Base-by-base conservation (phyloP, 23 red algal species). In the Pyropia haitanensis region DNA sequence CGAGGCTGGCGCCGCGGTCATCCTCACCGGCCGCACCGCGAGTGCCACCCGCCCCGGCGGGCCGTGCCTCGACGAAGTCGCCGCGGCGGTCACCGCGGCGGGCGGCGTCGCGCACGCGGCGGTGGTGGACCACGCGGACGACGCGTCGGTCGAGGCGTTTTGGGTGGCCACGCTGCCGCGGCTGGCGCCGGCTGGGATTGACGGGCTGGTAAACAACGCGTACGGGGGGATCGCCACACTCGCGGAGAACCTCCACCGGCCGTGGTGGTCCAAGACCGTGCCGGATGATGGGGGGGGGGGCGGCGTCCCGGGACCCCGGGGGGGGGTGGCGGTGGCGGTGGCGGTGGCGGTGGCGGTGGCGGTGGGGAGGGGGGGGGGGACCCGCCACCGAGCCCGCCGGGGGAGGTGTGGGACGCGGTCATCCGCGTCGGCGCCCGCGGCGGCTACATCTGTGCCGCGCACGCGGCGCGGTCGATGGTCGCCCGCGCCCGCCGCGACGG, bases 131-230 rank as follows among this genome's bases (percentile, higher is more conserved):
- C 69, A 67, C 44, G 71, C 3, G 8, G 78, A 82, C 31, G 87
- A 91, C 69, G 56, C 56, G 31, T 33, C 57, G 22, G 72, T 81
- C 0, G 33, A 51, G 33, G 61, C 24, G 3, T 57, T 91, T 31
- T 81, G 77, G 20, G 1, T 1, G 12, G 69, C 58, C 23, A 27
- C 71, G 24, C 31, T 54, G 8, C 19, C 14, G n/a, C 44, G 27
- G 18, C 49, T 84, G 16, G 60, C 17, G 2, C 50, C 24, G 5
- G 63, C 68, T 4, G 63, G 71, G 22, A 29, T 91, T 19, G 77
- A 91, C 54, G 29, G 76, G 24, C 76, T 83, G 50, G 87, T 91
- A 27, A 91, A 82, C 52, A 91, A 91, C 46, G 87, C 87, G 18
- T 87, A 68, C 29, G 39, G 62, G 18, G 81, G 59, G 13, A 70